Percentiles rank a stretch among this genome's conserved stretches.
Conservation (phyloP, 805 yeast genomes). For the Wickerhamiella kazuoi region DNA sequence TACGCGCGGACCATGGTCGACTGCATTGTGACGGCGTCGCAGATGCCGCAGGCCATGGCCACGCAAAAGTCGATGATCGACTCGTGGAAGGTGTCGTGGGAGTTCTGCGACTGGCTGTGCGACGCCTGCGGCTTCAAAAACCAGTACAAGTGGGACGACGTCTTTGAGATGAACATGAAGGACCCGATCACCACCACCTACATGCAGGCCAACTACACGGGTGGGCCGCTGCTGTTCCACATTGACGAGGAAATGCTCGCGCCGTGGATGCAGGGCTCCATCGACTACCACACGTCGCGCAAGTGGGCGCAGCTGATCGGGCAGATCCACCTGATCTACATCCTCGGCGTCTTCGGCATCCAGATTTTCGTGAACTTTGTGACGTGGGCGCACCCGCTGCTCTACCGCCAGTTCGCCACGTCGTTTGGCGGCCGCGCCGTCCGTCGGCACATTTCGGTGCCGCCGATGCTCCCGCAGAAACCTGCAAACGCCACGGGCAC, state of each 20-base stretch:
- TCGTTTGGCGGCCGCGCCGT: neutral
- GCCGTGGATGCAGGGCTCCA: neutral
- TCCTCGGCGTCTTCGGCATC: conserved; percentile 3
- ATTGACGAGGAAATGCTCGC: neutral
- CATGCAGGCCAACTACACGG: neutral
- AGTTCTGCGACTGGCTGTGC: neutral
- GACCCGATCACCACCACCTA: neutral
- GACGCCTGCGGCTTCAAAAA: neutral
- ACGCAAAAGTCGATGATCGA: neutral
- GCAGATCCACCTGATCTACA: conserved; percentile 3
- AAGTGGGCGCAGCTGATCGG: conserved; percentile 2
- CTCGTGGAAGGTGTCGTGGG: neutral
- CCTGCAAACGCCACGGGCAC: neutral
- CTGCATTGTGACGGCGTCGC: neutral
- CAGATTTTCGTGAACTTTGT: conserved; percentile 3
- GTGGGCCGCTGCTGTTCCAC: neutral
- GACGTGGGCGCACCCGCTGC: neutral
- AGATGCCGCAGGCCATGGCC: neutral
- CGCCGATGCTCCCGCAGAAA: neutral
- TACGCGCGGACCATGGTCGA: neutral
- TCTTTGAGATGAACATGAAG: neutral
- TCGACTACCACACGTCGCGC: neutral
- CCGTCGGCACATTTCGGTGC: neutral
- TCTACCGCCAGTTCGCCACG: neutral
- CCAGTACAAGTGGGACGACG: neutral